Evolutionary conservation across 2,329 filamentous ascomycete species (phyloP), one percentile per base, ranked within the genome.

Genomic region (Beauveria rudraprayagi): DNA sequence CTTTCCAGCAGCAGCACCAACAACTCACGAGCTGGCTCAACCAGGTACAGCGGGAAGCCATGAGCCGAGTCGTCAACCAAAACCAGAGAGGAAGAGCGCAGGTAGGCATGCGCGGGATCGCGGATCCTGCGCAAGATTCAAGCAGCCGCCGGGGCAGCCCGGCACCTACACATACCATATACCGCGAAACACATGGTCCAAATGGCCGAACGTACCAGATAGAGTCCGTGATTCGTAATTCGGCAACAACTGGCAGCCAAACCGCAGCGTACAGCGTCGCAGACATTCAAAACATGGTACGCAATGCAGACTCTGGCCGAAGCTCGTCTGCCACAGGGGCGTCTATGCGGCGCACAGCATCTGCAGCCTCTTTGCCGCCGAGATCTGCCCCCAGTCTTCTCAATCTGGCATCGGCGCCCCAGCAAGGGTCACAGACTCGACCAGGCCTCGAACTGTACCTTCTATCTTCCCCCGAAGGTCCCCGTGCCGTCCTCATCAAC

Each of bases 391-490:
- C 69, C 28, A 68, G 66, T 56, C 64, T 69, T 44, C 70, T 69
- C 62, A 70, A 64, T 51, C 53, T 67, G n/a, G 58, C 68, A 40
- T 62, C 68, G 11, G 62, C 64, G 40, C 57, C 54, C 60, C 64
- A 56, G 50, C 62, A 52, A 43, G 65, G 65, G 17, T 50, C 63
- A 26, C 60, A 68, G 16, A 53, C 70, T 19, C 68, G 69, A 37
- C 72, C 73, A 26, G 70, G 69, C 2, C 75, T 79, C 0, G 80
- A 83, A 62, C 81, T 86, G 2, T 87, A 86, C 65, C 80, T 88
- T 26, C 69, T 88, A 7, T 82, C 79, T 17, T 87, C 85, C 0
- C 83, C 84, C 0, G 76, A 77, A 47, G 85, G 85, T 0, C 85
- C 84, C 1, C 79, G 80, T 22, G 84, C 79, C 6, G 70, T 88